These are phyloP conservation scores for Friedmanniomyces endolithicus DNA, from an alignment of 495 filamentous ascomycete species.

Conservation along the genomic window DNA sequence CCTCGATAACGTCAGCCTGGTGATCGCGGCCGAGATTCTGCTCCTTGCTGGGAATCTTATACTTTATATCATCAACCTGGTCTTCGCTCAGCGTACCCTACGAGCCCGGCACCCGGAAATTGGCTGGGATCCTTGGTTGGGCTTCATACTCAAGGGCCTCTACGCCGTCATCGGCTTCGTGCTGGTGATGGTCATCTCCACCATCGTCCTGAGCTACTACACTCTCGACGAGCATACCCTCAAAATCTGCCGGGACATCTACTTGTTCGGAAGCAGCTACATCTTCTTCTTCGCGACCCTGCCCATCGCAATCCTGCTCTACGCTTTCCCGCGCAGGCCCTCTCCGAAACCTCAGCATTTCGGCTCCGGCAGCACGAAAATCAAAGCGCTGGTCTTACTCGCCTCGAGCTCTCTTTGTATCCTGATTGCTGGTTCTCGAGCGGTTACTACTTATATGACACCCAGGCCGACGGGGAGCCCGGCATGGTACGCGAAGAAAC, in stretches of 20 bases:
- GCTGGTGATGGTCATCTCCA: slow-evolving; percentile 15
- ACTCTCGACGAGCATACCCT: slow-evolving; percentile 17
- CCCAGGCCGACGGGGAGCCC: slow-evolving; percentile 4
- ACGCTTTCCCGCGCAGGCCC: not conserved
- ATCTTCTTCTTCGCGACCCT: slow-evolving; percentile 21
- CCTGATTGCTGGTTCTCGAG: slow-evolving; percentile 20
- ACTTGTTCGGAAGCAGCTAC: slow-evolving; percentile 19
- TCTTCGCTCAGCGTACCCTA: slow-evolving; percentile 27
- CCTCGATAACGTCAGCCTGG: slow-evolving; percentile 39
- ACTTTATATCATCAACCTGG: slow-evolving; percentile 27
- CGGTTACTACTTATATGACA: slow-evolving; percentile 16
- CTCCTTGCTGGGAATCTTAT: slow-evolving; percentile 27
- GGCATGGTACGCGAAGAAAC: no score
- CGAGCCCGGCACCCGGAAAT: slow-evolving; percentile 23
- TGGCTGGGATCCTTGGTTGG: slow-evolving; percentile 20
- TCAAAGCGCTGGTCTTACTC: slow-evolving; percentile 20
- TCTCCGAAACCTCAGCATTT: slow-evolving; percentile 18
- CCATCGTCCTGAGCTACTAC: slow-evolving; percentile 21
- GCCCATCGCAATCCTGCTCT: slow-evolving; percentile 12
- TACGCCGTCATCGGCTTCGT: slow-evolving; percentile 19
- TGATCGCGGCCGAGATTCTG: slow-evolving; percentile 55
- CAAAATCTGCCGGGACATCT: slow-evolving; percentile 15
- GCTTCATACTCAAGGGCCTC: slow-evolving; percentile 8
- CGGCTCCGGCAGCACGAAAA: slow-evolving; percentile 21
- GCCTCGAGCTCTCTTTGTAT: slow-evolving; percentile 11